A percentile compares a stretch with the other conserved stretches of the same genome.
Evolutionary conservation across 495 filamentous ascomycete genomes (phyloP).

Genomic region (Aspergillus baeticus): DNA sequence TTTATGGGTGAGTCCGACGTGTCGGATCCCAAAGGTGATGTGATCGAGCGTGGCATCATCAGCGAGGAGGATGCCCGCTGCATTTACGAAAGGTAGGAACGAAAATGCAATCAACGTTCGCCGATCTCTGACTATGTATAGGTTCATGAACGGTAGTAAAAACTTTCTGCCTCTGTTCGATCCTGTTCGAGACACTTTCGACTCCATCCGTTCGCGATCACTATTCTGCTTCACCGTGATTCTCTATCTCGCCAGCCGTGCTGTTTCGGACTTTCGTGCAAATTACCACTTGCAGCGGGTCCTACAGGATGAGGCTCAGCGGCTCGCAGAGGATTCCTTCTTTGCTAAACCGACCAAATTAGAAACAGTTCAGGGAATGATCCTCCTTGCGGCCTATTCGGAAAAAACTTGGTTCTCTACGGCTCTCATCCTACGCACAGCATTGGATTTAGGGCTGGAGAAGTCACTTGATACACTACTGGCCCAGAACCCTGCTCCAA

Average conservation of each 20-base stretch:
- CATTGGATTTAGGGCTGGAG: constrained; percentile 41
- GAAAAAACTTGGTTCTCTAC: constrained; percentile 49
- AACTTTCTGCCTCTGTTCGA: constrained; percentile 42
- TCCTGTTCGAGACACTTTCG: constrained; percentile 44
- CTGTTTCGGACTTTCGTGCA: constrained; percentile 35
- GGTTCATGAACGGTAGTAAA: constrained; percentile 40
- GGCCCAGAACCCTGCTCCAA: constrained; percentile 33
- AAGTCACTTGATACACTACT: constrained; percentile 41
- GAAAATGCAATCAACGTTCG: neutral
- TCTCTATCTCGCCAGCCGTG: constrained; percentile 42
- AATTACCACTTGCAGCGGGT: constrained; percentile 44
- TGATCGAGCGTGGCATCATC: constrained; percentile 41
- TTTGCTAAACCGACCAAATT: constrained; percentile 44
- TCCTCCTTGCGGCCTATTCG: constrained; percentile 42
- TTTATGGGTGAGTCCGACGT: constrained; percentile 37
- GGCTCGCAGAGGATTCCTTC: constrained; percentile 44
- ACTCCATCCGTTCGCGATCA: constrained; percentile 42
- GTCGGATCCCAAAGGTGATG: constrained; percentile 34
- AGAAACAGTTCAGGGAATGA: constrained; percentile 46
- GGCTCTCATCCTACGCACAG: constrained; percentile 42
- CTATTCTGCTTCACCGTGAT: constrained; percentile 46
- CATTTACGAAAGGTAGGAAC: constrained; percentile 40
- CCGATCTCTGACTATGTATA: constrained; percentile 8
- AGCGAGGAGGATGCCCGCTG: constrained; percentile 39
- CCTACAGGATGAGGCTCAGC: constrained; percentile 42